Evolutionary conservation across 2,329 filamentous ascomycete species (phyloP).

Genomic region (Aspergillus vadensis): DNA sequence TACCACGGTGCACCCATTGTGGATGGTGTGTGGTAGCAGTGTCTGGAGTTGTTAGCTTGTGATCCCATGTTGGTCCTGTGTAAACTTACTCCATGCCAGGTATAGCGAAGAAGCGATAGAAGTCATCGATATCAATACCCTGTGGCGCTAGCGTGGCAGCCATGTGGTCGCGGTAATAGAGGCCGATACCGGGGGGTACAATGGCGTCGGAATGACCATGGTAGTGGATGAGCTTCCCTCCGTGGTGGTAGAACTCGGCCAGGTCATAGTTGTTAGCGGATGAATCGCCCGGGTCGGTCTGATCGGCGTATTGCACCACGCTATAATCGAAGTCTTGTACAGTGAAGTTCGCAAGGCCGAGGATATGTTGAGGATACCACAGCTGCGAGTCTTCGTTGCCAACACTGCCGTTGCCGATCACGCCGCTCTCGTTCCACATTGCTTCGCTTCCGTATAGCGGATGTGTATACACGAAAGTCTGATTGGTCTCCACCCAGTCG

Average conservation of each 20-base stretch:
- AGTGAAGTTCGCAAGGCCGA: not conserved
- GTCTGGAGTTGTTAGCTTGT: not conserved
- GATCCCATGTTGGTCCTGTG: not conserved
- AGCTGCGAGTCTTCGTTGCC: not conserved
- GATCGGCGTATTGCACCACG: not conserved
- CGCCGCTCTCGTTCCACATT: not conserved
- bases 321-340: not conserved
- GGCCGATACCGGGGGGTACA: not conserved
- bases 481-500: not conserved
- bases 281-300: not conserved
- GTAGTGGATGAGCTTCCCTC: not conserved
- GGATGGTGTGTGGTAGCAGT: not conserved
- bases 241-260: not conserved
- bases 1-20: slow-evolving; percentile 4
- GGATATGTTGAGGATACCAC: not conserved
- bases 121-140: not conserved
- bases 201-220: not conserved
- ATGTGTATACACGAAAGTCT: not conserved
- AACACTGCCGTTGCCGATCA: not conserved
- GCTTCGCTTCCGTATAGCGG: not conserved
- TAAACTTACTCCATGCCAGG: not conserved
- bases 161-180: not conserved
- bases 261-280: not conserved
- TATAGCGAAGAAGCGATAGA: not conserved
- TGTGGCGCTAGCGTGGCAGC: not conserved